Evolutionary conservation across 345 rosid species (phyloP).

Genomic region (Eucalyptus sp.): DNA sequence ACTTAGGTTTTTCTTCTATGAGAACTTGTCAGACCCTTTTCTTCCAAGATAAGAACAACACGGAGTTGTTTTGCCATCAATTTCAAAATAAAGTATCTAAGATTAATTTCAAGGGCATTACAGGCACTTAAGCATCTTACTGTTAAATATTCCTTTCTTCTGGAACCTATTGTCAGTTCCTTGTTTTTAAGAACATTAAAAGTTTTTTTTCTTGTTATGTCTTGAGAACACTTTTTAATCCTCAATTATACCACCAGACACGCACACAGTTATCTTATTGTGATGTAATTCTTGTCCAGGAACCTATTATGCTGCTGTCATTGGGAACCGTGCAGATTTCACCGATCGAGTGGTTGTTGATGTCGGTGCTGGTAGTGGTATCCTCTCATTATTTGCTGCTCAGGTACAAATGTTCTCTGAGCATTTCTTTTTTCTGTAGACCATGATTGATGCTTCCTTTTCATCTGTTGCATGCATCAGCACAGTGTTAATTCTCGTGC

Average conservation of each 20-base stretch:
- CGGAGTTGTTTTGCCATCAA: neutral
- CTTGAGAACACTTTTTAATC: neutral
- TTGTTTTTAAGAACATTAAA: neutral
- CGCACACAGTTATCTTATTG: neutral
- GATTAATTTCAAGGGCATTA: neutral
- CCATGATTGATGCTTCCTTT: neutral
- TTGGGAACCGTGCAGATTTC: conserved; percentile 91
- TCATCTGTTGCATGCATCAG: neutral
- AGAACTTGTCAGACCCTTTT: neutral
- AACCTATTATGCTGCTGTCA: conserved; percentile 94
- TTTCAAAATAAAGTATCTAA: neutral
- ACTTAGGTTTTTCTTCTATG: neutral
- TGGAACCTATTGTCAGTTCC: neutral
- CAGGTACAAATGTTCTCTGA: conserved; percentile 36
- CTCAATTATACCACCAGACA: neutral
- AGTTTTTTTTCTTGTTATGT: neutral
- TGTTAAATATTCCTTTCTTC: neutral
- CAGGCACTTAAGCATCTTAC: neutral
- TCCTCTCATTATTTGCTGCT: conserved; percentile 95
- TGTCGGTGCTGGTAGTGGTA: conserved; percentile 99
- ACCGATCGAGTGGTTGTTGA: conserved; percentile 86
- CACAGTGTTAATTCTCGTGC: neutral
- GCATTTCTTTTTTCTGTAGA: neutral
- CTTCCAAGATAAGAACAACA: neutral
- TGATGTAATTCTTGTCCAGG: conserved; percentile 27